Conservation (phyloP, 2,329 filamentous ascomycete genomes). For the Alternaria sp. region DNA sequence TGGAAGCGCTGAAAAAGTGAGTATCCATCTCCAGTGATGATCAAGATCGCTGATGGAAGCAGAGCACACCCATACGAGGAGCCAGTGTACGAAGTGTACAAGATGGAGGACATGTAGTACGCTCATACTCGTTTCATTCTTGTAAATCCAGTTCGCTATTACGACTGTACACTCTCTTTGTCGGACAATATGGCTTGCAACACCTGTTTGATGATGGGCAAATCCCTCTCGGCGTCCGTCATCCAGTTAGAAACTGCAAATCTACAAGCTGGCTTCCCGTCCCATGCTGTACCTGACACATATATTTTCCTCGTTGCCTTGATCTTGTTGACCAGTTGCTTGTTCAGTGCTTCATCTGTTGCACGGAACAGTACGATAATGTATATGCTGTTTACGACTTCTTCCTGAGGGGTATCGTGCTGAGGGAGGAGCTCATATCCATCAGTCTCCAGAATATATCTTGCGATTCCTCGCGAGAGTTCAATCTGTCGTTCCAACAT, state of each 20-base stretch:
- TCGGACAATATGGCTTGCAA: constrained; percentile 53
- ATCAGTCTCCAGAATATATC: constrained; percentile 65
- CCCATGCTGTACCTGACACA: constrained; percentile 82
- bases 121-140: not conserved
- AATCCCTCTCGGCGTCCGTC: constrained; percentile 72
- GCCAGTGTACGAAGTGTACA: constrained; percentile 55
- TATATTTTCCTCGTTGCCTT: constrained; percentile 79
- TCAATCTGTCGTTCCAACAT: constrained; percentile 76
- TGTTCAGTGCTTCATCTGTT: constrained; percentile 68
- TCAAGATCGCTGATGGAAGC: not conserved
- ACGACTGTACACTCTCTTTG: not conserved
- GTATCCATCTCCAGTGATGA: not conserved
- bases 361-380: constrained; percentile 82
- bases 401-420: constrained; percentile 44
- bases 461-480: constrained; percentile 72
- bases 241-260: constrained; percentile 88
- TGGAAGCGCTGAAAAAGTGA: constrained; percentile 68
- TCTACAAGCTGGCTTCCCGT: constrained; percentile 74
- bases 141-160: not conserved
- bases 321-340: constrained; percentile 70
- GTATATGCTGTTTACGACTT: constrained; percentile 61
- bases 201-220: constrained; percentile 68
- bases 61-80: constrained; percentile 57
- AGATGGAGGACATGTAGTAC: constrained; percentile 51
- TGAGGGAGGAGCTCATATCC: constrained; percentile 72